Evolutionary conservation across 345 rosid species (phyloP), one percentile per base, ranked within the genome.

Genomic region (Stellera chamaejasme): DNA sequence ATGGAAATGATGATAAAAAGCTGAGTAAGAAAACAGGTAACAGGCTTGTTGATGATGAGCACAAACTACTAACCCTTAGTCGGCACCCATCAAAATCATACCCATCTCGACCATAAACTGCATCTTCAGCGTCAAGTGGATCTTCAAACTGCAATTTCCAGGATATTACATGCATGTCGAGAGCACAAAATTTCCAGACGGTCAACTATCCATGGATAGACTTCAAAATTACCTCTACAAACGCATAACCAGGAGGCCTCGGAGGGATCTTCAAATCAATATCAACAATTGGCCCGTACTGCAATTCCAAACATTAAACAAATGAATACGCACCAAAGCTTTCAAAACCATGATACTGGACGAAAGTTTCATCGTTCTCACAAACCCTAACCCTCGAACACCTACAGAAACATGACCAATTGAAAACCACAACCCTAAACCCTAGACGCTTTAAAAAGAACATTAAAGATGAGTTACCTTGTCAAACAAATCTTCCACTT

Each of bases 201-300:
- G 39, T 32, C 39, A 32, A 32, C 39, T 8, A 32, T 32, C 27
- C 45, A 3, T 0, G 14, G 51, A 43, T 12, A 8, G 39, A 32
- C 39, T 11, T 32, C 28, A 16, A 39, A 56, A 69, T 66, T 63
- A 93, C 99, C 97, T 89, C 96, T 39, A 93, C 90, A 67, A 93
- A 93, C 27, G 97, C 99, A 68, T 86, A 93, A 64, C 96, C 99
- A 0, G 97, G 99, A 14, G 97, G 97, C 62, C 97, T 82, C 23
- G 96, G 99, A 39, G 99, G 97, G 59, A 93, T 73, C 82, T 87
- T 93, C 82, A 93, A 69, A 48, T 93, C 99, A 49, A 93, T 76
- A 61, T 89, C 89, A 46, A 84, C 93, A 71, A 93, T 82, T 11
- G 88, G 91, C 23, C 99, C 99, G 62, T 89, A 93, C 99, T 89